phyloP scores from a whole-genome alignment of 1,139 yeast species.

The Saccharomyces pastorianus region DNA sequence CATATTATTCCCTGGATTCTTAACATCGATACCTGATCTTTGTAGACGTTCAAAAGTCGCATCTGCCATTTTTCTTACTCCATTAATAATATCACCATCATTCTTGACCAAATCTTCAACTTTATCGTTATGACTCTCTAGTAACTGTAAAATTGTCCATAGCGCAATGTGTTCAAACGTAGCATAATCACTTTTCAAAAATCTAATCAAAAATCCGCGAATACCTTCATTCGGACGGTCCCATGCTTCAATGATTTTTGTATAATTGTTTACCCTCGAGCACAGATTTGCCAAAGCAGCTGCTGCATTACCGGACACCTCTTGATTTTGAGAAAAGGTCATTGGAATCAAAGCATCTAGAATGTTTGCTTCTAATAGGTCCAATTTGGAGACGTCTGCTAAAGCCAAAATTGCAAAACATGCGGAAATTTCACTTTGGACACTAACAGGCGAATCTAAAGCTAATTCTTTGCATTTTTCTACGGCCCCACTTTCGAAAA shows the following conservation, averaged over 20 bases:
- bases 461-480: conserved; percentile 87
- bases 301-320: conserved; percentile 96
- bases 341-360: conserved; percentile 85
- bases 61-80: conserved; percentile 46
- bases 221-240: conserved; percentile 76
- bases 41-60: conserved; percentile 32
- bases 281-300: conserved; percentile 96
- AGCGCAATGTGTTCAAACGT: conserved; percentile 96
- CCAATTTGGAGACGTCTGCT: conserved; percentile 88
- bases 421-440: conserved; percentile 93
- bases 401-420: conserved; percentile 94
- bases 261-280: conserved; percentile 71
- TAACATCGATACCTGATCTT: conserved; percentile 18
- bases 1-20: conserved; percentile 12
- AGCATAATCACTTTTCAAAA: conserved; percentile 75
- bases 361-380: conserved; percentile 74
- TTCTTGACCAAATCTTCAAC: conserved; percentile 57
- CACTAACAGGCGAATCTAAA: conserved; percentile 73
- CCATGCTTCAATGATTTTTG: conserved; percentile 76
- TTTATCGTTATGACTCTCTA: conserved; percentile 76
- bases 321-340: conserved; percentile 80
- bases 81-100: conserved; percentile 48
- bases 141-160: conserved; percentile 90
- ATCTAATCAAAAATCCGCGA: conserved; percentile 70
- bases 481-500: conserved; percentile 92